Conservation (phyloP, 192 early-diverging fungal genomes). For the Entophlyctis luteolus region DNA sequence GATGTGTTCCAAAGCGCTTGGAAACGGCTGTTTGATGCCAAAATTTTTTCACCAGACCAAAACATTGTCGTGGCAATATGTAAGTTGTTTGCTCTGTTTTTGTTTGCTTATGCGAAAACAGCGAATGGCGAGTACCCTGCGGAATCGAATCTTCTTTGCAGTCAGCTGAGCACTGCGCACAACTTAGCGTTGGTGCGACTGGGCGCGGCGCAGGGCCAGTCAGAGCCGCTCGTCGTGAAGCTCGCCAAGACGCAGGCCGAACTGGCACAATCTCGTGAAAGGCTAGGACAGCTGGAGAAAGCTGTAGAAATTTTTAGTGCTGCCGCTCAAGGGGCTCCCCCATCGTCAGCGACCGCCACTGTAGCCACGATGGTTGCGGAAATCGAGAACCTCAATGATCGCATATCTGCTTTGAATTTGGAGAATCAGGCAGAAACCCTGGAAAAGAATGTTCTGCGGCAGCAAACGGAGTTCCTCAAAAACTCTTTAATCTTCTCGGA, state of each 20-base stretch:
- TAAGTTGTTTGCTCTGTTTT: background rate
- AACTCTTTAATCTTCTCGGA: background rate
- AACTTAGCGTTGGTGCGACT: background rate
- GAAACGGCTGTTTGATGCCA: background rate
- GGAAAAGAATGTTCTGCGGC: background rate
- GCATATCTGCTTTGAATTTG: background rate
- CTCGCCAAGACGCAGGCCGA: background rate
- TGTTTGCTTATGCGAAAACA: background rate
- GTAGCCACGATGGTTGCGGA: background rate
- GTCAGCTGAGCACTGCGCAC: background rate
- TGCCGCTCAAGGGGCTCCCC: background rate
- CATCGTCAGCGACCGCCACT: background rate
- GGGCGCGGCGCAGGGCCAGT: background rate
- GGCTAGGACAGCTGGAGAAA: background rate
- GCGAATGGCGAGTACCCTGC: background rate
- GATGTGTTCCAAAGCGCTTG: background rate
- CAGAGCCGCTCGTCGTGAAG: background rate
- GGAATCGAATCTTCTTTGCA: background rate
- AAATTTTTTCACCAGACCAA: background rate
- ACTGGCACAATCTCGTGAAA: background rate
- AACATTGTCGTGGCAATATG: background rate
- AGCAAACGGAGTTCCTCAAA: background rate
- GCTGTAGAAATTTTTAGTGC: no score
- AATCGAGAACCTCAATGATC: background rate
- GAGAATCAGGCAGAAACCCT: background rate